phyloP scores from a whole-genome alignment of 139 green algal species.

The Picochlorum sp. region DNA sequence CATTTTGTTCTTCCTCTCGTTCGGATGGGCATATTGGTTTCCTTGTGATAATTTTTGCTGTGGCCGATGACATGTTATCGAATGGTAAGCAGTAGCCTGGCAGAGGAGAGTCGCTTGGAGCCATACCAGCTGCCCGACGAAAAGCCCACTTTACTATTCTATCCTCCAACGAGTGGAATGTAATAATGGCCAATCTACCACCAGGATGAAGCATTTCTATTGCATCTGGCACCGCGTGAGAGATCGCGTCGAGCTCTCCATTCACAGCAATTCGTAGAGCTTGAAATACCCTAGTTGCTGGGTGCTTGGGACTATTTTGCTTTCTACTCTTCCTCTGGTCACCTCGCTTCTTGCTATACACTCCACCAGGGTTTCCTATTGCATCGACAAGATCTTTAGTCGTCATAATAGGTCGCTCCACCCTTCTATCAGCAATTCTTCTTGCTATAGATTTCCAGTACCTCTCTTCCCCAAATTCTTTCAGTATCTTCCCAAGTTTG shows the following conservation, averaged over 20 bases:
- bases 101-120: constrained; percentile 13
- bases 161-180: constrained; percentile 94
- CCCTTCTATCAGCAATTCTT: constrained; percentile 45
- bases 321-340: constrained; percentile 37
- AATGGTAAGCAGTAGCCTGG: constrained; percentile 21
- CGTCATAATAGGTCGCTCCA: constrained; percentile 50
- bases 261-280: constrained; percentile 95
- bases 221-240: constrained; percentile 41
- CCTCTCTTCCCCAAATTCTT: constrained; percentile 90
- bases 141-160: constrained; percentile 86
- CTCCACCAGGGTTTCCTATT: constrained; percentile 43
- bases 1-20: constrained; percentile 57
- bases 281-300: constrained; percentile 78
- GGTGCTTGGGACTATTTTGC: constrained; percentile 41
- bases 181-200: constrained; percentile 83
- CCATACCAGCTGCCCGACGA: constrained; percentile 39
- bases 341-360: constrained; percentile 1
- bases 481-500: constrained; percentile 72
- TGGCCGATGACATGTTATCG: constrained; percentile 1
- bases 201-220: constrained; percentile 48
- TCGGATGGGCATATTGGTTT: constrained; percentile 24
- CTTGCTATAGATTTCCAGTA: constrained; percentile 63
- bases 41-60: constrained; percentile 23
- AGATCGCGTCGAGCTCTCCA: constrained; percentile 71
- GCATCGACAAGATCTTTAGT: constrained; percentile 57